Evolutionary conservation across 208 protist genomes (phyloP).

Genomic region (Leishmania amazonensis): DNA sequence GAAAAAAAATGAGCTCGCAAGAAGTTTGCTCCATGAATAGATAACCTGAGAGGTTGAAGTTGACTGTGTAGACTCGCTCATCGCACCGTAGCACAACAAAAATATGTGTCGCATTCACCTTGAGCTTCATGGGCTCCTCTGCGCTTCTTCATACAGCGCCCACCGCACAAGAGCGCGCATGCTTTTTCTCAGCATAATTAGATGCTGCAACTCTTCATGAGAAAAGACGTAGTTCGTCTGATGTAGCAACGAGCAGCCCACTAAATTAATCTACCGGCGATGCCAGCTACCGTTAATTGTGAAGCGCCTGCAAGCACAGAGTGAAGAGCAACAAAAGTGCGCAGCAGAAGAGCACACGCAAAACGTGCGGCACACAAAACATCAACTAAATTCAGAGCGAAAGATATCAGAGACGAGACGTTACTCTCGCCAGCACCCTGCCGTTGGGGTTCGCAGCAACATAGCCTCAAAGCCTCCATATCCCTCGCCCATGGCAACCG

Average conservation of each 20-base stretch:
- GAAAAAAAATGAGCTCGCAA: too few relatives aligned
- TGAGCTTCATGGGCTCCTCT: not conserved
- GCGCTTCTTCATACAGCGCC: not conserved
- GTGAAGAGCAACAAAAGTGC: not conserved
- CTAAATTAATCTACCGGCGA: not conserved
- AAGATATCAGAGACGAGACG: not conserved
- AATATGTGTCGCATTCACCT: not conserved
- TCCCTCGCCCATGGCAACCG: too few relatives aligned
- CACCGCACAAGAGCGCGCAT: not conserved
- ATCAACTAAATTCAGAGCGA: not conserved
- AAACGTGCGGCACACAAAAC: not conserved
- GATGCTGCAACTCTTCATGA: not conserved
- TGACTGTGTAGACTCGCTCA: too few relatives aligned
- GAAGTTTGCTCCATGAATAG: too few relatives aligned
- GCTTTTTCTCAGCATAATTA: not conserved
- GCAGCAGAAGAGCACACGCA: not conserved
- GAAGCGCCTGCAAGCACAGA: not conserved
- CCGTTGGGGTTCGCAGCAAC: too few relatives aligned
- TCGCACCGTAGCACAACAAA: too few relatives aligned
- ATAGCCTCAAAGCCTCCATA: too few relatives aligned
- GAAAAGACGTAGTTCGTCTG: not conserved
- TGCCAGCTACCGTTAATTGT: not conserved
- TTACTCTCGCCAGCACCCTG: not conserved
- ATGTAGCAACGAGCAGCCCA: not conserved
- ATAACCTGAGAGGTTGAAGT: too few relatives aligned